phyloP scores from a whole-genome alignment of 116 monocot species.

The Zostera marina region DNA sequence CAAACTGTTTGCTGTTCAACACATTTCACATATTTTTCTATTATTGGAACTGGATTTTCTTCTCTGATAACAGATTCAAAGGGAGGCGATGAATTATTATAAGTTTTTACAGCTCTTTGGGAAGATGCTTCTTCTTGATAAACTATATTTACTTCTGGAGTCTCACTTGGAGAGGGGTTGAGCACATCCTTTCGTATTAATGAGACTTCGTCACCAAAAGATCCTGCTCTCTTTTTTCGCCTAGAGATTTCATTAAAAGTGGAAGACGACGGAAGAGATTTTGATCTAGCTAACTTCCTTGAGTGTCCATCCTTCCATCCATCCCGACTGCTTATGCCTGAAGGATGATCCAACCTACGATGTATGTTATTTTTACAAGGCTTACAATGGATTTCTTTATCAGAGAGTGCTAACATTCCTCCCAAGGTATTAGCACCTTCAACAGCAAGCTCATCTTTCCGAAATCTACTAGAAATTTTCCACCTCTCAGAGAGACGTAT shows the following conservation, averaged over 20 bases:
- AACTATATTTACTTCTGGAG: not conserved
- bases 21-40: not conserved
- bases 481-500: conserved; percentile 58
- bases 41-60: not conserved
- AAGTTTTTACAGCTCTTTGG: not conserved
- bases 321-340: conserved; percentile 42
- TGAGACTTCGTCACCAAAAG: conserved; percentile 15
- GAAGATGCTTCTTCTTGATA: not conserved
- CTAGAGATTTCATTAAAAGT: not conserved
- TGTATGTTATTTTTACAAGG: conserved; percentile 3
- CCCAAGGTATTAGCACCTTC: conserved; percentile 39
- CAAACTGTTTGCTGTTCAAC: not conserved
- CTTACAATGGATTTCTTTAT: conserved; percentile 20
- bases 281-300: conserved; percentile 30
- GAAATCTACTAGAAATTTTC: conserved; percentile 34
- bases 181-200: conserved; percentile 22
- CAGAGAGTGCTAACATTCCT: conserved; percentile 67
- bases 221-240: conserved; percentile 13
- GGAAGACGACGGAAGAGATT: conserved; percentile 36
- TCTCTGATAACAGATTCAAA: not conserved
- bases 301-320: conserved; percentile 24
- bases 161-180: conserved; percentile 9
- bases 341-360: conserved; percentile 7
- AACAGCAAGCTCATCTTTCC: conserved; percentile 10
- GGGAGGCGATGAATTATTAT: not conserved